Conservation (phyloP, 306 rosid genomes). For the Fragaria nilgerrensis region DNA sequence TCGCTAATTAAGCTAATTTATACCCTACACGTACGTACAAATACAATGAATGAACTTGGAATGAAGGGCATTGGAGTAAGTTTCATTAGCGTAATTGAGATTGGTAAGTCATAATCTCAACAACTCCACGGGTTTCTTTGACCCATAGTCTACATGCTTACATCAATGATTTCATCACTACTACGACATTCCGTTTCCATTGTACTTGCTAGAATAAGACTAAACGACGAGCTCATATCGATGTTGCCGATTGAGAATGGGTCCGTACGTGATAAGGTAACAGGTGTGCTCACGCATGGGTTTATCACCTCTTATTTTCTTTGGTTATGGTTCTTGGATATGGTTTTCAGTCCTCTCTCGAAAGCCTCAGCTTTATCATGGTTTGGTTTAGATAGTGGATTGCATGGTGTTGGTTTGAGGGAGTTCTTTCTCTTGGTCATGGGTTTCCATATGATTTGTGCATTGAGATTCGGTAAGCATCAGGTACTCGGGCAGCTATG, state of each 20-base stretch:
- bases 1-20: background rate
- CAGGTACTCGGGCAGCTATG: too few species aligned
- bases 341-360: too few species aligned
- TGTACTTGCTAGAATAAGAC: background rate
- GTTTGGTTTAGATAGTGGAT: too few species aligned
- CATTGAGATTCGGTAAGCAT: too few species aligned
- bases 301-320: too few species aligned
- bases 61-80: background rate
- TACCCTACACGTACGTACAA: background rate
- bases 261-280: background rate
- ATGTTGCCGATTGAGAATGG: background rate
- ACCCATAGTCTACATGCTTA: background rate
- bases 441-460: too few species aligned
- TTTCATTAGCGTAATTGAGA: background rate
- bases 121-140: slow-evolving; percentile 8
- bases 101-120: slow-evolving; percentile 20
- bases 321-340: too few species aligned
- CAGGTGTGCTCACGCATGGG: too few species aligned
- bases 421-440: too few species aligned
- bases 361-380: too few species aligned
- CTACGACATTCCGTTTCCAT: background rate
- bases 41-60: background rate
- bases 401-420: too few species aligned
- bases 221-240: background rate
- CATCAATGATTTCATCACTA: background rate